Evolutionary conservation across 148 eudicot genomes (phyloP), one percentile per base, ranked within the genome.

Genomic region (Rhododendron mucronatum): DNA sequence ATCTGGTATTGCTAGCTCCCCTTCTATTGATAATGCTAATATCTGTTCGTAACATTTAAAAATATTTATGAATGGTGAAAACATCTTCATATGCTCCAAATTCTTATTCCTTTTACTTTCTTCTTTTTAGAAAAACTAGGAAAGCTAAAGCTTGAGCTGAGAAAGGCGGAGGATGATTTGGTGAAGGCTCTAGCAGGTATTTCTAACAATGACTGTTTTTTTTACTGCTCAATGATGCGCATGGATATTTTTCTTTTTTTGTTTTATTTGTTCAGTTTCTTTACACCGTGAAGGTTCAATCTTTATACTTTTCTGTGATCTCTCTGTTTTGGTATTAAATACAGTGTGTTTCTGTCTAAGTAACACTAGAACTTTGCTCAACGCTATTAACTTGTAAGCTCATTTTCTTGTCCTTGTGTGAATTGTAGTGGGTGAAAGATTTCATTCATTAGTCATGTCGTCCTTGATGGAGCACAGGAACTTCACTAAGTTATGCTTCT

Each of bases 111-210:
- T 15, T 20, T 26, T 75, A 44, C 15, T 33, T 55, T 28, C 21
- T n/a, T 61, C 71, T 7, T 82, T 82, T 83, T 88, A 96, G 99
- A 45, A 7, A 92, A 91, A 83, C 80, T 95, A 78, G 93, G 93
- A 73, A 87, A 91, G 90, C 92, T 96, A 78, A 96, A 96, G 90
- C 91, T 92, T 51, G 93, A 94, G 89, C 84, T 95, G 82, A 90
- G 96, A 85, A 93, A 91, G 73, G 90, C 88, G 39, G 97, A 95
- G 87, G 99, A 92, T 89, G 90, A 91, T 79, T 85, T 95, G 87
- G 96, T 95, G 86, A 93, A 91, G 87, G 93, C 94, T 75, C 90
- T 96, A 81, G 88, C 98, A 90, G 97, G 99, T 96, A 92, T n/a
- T 71, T 48, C 86, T 61, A 28, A 79, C 30, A 30, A 69, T 69